Base-by-base conservation (phyloP, 768 basidiomycete species). In the Boletus tomentosulus region DNA sequence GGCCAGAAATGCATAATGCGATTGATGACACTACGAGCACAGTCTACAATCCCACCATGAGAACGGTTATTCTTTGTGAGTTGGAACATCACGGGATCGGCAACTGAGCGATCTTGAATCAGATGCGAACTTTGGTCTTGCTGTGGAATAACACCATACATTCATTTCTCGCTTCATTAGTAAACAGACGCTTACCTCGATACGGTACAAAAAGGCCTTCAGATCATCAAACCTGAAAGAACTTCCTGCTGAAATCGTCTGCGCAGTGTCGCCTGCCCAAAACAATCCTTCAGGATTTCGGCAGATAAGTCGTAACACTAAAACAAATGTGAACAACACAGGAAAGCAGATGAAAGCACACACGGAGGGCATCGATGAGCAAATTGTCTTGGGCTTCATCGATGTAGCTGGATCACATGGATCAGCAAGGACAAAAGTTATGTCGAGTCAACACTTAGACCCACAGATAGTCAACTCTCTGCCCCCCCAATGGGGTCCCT, bases 331-430 rank as follows among this genome's bases (percentile, higher is more conserved):
- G n/a, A n/a, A n/a, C n/a, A n/a, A n/a, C n/a, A n/a, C n/a, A n/a
- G 3, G 2, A 45, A 31, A 16, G 11, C 0, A 11, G 11, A 31
- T 15, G 6, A 35, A 22, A 34, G 37, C 11, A 64, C 78, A 34
- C 64, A 87, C 86, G 55, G 16, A 81, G 70, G 2, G 79, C 74
- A 62, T 89, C 86, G 8, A 88, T 78, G 6, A 89, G 72, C 0
- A 88, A 72, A 60, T 85, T 81, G 57, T 89, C 88, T 62, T 89
- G 87, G 0, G 79, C 82, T 67, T 89, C 87, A 44, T 89, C 87
- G 2, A 89, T 75, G 60, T 87, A 89, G 12, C 86, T 66, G 8
- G 10, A 45, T 30, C 41, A 42, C 13, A n/a, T 7, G 1, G 12
- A 19, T 57, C 19, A 60, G 54, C 0, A 27, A 49, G 10, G 12